Base-by-base conservation (phyloP, 192 early-diverging fungal genomes). In the Geranomyces variabilis region DNA sequence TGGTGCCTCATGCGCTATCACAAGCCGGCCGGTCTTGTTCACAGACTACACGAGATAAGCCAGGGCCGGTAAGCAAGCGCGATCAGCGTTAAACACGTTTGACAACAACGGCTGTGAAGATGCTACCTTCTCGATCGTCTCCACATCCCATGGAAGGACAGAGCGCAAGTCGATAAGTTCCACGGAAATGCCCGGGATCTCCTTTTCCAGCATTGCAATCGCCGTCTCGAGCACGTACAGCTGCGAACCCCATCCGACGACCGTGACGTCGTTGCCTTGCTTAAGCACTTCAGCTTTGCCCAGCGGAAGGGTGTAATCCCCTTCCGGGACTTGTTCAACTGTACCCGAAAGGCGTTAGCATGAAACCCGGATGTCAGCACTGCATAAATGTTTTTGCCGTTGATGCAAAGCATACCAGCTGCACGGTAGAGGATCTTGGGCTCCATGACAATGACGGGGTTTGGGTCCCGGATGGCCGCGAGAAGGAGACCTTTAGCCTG, bases 401-500 rank as follows among this genome's bases (percentile, higher is more conserved):
- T n/a, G n/a, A n/a, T n/a, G n/a, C n/a, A n/a, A n/a, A n/a, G n/a
- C 72, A 59, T 77, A 91, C 90, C 85, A 12, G 96, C 93, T 45
- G 93, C 87, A 43, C 96, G 92, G 80, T 98, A 98, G 22, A 98
- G 84, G 58, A 93, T 90, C 84, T 98, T 98, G 73, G 96, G 96
- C 80, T 98, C 96, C 77, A 97, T 91, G 72, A 98, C 93, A 10
- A 98, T 77, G n/a, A 92, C 89, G 7, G 96, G 96, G 79, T 98
- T 98, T 48, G 83, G 86, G 75, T 97, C 94, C 61, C 94, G 86
- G 70, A 98, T 94, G 1, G 94, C 86, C 1, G 93, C 89, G 30
- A 97, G 78, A 55, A 98, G 83, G 30, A 98, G 83, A 15, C 96
- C 96, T 79, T 98, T 98, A 34, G 95, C 93, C 74, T 98, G 95